These are phyloP conservation scores for Globisporangium middletonii DNA, from an alignment of 352 stramenopile genomes.

Conservation along the genomic window DNA sequence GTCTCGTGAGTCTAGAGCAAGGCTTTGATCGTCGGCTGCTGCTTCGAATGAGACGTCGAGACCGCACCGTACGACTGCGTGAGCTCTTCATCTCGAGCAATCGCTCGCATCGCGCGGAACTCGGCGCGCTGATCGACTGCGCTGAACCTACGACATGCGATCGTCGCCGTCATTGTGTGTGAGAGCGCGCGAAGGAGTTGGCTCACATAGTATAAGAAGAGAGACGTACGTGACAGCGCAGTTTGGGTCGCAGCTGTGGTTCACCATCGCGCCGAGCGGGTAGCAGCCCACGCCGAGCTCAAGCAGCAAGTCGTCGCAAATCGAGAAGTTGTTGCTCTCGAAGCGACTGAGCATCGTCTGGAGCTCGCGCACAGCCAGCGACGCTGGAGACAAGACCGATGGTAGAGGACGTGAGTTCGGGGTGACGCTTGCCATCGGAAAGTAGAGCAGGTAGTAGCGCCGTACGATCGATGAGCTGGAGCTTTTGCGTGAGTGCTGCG, in stretches of 20 bases:
- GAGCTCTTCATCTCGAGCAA: constrained; percentile 46
- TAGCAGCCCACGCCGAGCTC: constrained; percentile 57
- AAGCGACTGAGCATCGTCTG: constrained; percentile 68
- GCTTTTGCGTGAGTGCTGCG: constrained; percentile 37
- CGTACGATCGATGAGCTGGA: constrained; percentile 38
- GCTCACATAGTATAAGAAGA: neutral
- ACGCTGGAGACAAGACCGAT: constrained; percentile 5
- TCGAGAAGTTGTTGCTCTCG: constrained; percentile 75
- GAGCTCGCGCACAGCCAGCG: constrained; percentile 26
- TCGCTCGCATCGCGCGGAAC: constrained; percentile 45
- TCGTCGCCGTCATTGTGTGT: neutral
- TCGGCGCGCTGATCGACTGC: constrained; percentile 34
- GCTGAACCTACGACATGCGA: constrained; percentile 26
- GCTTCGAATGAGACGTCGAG: too few species aligned
- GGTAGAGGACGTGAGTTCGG: too few species aligned
- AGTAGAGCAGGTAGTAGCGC: neutral
- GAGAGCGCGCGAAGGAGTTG: neutral
- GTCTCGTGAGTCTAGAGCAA: neutral
- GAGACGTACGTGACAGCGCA: constrained; percentile 52
- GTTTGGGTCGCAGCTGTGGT: constrained; percentile 71
- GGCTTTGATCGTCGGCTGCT: too few species aligned
- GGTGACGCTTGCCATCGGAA: too few species aligned
- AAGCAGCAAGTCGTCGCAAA: constrained; percentile 56
- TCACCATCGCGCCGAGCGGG: constrained; percentile 64
- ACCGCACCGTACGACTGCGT: constrained; percentile 59